phyloP scores from a whole-genome alignment of 148 eudicot genomes.

The Heliosperma pusillum region DNA sequence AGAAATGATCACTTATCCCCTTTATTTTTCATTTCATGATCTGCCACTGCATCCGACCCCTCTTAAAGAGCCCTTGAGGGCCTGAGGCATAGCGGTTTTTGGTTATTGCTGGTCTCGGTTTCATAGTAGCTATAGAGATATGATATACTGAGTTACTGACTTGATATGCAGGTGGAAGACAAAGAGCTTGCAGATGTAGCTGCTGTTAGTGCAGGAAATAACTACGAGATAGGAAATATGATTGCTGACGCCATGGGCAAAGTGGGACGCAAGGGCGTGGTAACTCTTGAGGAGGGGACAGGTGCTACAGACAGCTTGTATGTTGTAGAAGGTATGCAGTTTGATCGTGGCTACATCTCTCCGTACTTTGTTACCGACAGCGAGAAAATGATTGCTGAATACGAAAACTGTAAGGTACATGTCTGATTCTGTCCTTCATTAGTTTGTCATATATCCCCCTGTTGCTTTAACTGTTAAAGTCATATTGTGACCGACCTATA shows the following conservation, averaged over 20 bases:
- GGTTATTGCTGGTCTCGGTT: too few species aligned
- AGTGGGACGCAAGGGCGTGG: slow-evolving; percentile 95
- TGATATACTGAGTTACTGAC: not conserved
- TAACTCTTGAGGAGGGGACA: slow-evolving; percentile 92
- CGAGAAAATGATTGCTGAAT: slow-evolving; percentile 63
- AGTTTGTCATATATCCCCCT: too few species aligned
- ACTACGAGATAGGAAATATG: slow-evolving; percentile 87
- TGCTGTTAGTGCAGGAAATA: slow-evolving; percentile 99
- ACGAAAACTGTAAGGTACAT: slow-evolving; percentile 60
- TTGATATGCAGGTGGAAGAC: slow-evolving; percentile 69
- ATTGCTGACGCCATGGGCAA: slow-evolving; percentile 91
- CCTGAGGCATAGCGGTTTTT: too few species aligned
- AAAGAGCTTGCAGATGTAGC: slow-evolving; percentile 96
- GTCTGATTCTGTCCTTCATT: not conserved
- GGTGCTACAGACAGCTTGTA: slow-evolving; percentile 65
- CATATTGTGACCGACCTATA: too few species aligned
- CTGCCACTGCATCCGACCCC: too few species aligned
- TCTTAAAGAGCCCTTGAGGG: too few species aligned
- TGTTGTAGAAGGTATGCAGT: slow-evolving; percentile 62
- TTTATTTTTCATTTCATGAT: too few species aligned
- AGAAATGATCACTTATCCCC: too few species aligned
- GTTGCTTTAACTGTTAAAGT: too few species aligned
- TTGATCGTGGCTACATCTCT: slow-evolving; percentile 72
- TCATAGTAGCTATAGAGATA: not conserved
- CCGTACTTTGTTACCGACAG: slow-evolving; percentile 73